Conservation (phyloP, 2,329 filamentous ascomycete species). For the Sporothrix brunneoviolacea region DNA sequence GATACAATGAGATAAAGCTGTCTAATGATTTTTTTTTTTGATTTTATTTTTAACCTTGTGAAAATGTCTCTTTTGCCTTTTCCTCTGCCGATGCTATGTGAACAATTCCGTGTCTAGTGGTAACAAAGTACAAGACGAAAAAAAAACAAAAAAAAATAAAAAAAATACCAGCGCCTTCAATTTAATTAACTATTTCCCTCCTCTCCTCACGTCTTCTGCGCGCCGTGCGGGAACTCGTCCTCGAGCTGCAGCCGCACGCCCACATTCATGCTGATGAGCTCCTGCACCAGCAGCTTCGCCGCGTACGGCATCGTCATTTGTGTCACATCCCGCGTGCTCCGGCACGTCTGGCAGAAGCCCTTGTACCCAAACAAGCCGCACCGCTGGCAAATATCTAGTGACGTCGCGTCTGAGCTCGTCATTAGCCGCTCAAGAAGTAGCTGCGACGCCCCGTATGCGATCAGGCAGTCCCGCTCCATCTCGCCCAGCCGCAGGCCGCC, state of each 20-base stretch:
- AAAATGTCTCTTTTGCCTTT: neutral
- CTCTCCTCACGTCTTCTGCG: slow-evolving; percentile 7
- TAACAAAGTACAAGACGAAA: neutral
- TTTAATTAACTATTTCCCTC: no score
- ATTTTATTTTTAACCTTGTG: neutral
- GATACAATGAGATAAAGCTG: no score
- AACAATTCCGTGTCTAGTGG: no score
- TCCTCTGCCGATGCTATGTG: neutral
- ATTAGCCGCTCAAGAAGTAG: slow-evolving; percentile 88
- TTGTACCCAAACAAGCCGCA: slow-evolving; percentile 95
- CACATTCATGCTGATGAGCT: slow-evolving; percentile 98
- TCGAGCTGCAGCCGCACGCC: slow-evolving; percentile 82
- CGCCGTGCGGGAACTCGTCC: slow-evolving; percentile 78
- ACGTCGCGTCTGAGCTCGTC: slow-evolving; percentile 84
- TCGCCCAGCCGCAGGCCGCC: slow-evolving; percentile 91
- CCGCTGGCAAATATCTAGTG: slow-evolving; percentile 87
- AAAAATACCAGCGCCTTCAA: no score
- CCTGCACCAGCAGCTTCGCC: slow-evolving; percentile 91
- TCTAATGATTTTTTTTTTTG: neutral
- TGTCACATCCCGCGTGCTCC: slow-evolving; percentile 74
- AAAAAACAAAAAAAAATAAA: neutral
- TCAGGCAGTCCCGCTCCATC: slow-evolving; percentile 98
- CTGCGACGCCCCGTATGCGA: slow-evolving; percentile 92
- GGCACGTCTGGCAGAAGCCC: slow-evolving; percentile 90
- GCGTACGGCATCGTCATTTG: slow-evolving; percentile 97